Evolutionary conservation across 176 grass and related monocot genomes (phyloP).

Genomic region (Saccharum officinarum): DNA sequence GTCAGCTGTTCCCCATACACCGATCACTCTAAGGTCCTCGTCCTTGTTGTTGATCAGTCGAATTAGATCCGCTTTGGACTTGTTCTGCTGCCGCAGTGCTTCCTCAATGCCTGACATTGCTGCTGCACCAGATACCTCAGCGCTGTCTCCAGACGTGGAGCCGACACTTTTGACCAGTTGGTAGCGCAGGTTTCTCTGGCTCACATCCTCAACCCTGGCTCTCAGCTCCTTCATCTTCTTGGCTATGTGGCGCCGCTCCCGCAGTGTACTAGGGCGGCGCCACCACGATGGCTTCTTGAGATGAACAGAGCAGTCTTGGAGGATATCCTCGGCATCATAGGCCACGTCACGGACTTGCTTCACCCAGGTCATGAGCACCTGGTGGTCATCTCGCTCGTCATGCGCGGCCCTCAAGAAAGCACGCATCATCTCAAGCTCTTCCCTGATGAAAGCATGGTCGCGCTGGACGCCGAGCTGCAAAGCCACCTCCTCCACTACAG

Average conservation of each 20-base stretch:
- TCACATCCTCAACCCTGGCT: slow-evolving; percentile 18
- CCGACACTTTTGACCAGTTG: background rate
- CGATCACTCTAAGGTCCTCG: background rate
- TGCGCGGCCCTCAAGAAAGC: background rate
- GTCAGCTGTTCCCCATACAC: background rate
- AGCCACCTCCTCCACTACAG: background rate
- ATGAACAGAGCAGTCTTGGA: background rate
- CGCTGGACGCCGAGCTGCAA: background rate
- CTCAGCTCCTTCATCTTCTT: slow-evolving; percentile 24
- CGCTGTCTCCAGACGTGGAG: background rate
- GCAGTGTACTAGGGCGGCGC: background rate
- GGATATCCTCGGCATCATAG: background rate
- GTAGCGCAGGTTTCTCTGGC: background rate
- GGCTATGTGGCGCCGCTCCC: background rate
- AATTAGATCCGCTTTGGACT: background rate
- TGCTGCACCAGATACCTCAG: background rate
- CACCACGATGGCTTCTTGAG: background rate
- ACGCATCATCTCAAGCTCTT: slow-evolving; percentile 13
- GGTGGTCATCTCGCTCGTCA: background rate
- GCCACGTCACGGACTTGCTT: slow-evolving; percentile 1
- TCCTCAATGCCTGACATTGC: background rate
- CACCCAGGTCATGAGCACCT: slow-evolving; percentile 5
- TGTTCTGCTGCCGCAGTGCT: background rate
- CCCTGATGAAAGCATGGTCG: background rate
- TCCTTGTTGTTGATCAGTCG: background rate